Base-by-base conservation (phyloP, 2,329 filamentous ascomycete genomes). In the Venturia carpophila region DNA sequence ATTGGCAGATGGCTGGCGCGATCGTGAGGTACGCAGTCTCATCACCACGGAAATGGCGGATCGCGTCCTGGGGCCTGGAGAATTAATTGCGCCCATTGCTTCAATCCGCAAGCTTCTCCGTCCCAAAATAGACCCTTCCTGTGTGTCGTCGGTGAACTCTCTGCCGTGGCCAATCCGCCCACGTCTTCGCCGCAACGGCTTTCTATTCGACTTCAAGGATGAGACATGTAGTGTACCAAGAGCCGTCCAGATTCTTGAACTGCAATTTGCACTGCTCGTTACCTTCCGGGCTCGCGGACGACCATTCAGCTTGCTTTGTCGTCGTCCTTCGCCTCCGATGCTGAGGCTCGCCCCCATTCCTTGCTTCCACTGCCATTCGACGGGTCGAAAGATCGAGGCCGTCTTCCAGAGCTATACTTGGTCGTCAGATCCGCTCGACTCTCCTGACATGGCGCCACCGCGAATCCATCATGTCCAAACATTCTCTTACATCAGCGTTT, bases 401-500 rank as follows among this genome's bases (percentile, higher is more conserved):
- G 21, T 37, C 30, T 6, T 37, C 17, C 27, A 37, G n/a, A 6
- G 9, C 52, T 58, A 58, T 34, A 34, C 37, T 58, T 58, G 52
- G 52, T 58, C 52, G 2, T 58, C 27, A 52, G 47, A 52, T 30
- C 47, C 37, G 52, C 27, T 58, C 52, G 52, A 58, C 17, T n/a
- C 30, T 58, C 52, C 52, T 58, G 9, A n/a, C 52, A 58, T 58
- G 52, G 52, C 52, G 30, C 52, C 27, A 58, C 52, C 17, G 30
- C 52, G 27, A 58, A 58, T 30, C 30, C 27, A 58, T 58, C 5
- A 58, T 58, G 7, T 58, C 9, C 5, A 34, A 37, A 56, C 2
- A 34, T 34, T 10, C 27, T n/a, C 30, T 58, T 15, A 7, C 34
- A 63, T 66, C 76, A 77, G 68, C 75, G 73, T 69, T 77, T 77